A percentile compares a stretch with the other conserved stretches of the same genome.
Conservation (phyloP, 495 filamentous ascomycete species). For the Aspergillus olivimuriae region DNA sequence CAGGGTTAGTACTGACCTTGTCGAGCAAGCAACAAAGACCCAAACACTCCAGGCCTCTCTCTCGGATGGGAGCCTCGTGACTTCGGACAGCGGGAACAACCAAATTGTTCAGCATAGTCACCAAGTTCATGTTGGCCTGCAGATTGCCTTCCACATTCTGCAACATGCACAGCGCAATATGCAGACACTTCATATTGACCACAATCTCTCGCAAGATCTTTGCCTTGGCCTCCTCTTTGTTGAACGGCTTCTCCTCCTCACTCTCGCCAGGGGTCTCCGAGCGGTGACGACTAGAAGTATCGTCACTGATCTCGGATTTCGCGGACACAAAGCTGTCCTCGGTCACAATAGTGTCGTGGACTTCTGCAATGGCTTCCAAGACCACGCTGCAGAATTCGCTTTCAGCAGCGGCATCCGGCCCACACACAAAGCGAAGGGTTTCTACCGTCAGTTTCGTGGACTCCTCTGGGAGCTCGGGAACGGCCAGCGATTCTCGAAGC, state of each 20-base stretch:
- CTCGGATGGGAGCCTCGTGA: conserved; percentile 87
- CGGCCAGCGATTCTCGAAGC: conserved; percentile 73
- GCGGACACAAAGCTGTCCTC: conserved; percentile 93
- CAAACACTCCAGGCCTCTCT: conserved; percentile 80
- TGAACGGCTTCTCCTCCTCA: conserved; percentile 42
- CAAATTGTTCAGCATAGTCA: conserved; percentile 93
- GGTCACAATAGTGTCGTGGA: conserved; percentile 78
- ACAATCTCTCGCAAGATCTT: conserved; percentile 85
- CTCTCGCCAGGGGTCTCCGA: conserved; percentile 38
- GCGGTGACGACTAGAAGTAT: conserved; percentile 36
- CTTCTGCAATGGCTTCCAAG: conserved; percentile 88
- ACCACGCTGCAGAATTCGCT: conserved; percentile 90
- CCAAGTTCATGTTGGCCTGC: conserved; percentile 78
- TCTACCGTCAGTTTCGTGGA: conserved; percentile 83
- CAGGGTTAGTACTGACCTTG: conserved; percentile 45
- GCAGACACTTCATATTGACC: conserved; percentile 96
- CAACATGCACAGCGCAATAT: conserved; percentile 96
- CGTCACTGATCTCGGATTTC: conserved; percentile 70
- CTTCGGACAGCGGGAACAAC: conserved; percentile 91
- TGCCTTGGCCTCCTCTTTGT: conserved; percentile 67
- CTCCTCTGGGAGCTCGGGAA: conserved; percentile 85
- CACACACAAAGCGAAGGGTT: conserved; percentile 73
- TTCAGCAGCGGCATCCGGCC: conserved; percentile 70
- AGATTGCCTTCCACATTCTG: conserved; percentile 80
- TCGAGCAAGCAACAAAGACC: conserved; percentile 89